Conservation (phyloP, 768 basidiomycete genomes). For the Suillus spraguei region DNA sequence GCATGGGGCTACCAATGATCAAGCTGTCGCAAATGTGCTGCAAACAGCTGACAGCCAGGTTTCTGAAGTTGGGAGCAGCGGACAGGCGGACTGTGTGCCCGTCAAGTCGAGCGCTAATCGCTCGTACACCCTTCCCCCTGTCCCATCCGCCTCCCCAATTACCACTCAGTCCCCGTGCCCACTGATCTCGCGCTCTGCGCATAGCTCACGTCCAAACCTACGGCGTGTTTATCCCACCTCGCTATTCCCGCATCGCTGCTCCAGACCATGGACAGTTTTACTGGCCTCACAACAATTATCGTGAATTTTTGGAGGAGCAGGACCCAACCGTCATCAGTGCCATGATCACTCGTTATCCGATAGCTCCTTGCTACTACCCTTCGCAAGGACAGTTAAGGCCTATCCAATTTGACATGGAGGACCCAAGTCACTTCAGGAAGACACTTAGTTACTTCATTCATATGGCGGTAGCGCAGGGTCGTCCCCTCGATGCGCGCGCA, state of each 20-base stretch:
- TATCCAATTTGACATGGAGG: constrained; percentile 14
- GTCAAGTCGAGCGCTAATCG: constrained; percentile 4
- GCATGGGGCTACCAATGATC: constrained; percentile 2
- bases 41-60: neutral
- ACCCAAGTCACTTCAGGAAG: constrained; percentile 4
- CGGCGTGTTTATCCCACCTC: neutral
- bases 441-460: constrained; percentile 11
- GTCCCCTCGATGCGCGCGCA: constrained; percentile 16
- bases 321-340: constrained; percentile 3
- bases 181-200: constrained; percentile 4
- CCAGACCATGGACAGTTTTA: neutral
- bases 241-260: neutral
- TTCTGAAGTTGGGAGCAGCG: constrained; percentile 8
- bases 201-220: constrained; percentile 7
- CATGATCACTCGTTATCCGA: constrained; percentile 7
- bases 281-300: neutral
- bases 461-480: constrained; percentile 11
- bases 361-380: constrained; percentile 6
- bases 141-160: neutral
- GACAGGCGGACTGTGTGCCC: constrained; percentile 4
- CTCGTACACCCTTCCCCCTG: neutral
- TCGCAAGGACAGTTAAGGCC: constrained; percentile 10
- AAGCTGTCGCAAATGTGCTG: neutral
- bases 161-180: neutral
- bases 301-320: neutral